A percentile compares a stretch with the other conserved stretches of the same genome.
phyloP scores from a whole-genome alignment of 306 rosid species.

The Quercus parvula region DNA sequence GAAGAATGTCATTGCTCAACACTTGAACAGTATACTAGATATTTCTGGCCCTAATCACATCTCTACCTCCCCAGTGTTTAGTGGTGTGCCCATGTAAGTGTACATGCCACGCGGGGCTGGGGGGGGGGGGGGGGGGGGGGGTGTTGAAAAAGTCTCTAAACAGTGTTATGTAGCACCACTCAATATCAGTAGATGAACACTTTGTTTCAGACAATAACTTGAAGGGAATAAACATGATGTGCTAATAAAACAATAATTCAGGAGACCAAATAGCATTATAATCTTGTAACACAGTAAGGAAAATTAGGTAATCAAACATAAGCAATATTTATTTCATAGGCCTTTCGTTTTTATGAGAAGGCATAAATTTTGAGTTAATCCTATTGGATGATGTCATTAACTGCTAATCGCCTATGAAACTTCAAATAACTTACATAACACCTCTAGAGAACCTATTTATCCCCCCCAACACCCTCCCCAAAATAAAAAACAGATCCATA shows the following conservation, averaged over 20 bases:
- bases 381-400: neutral
- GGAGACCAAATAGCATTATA: neutral
- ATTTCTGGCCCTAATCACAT: neutral
- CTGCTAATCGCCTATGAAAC: neutral
- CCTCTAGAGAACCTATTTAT: neutral
- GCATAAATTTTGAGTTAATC: neutral
- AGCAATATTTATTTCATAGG: neutral
- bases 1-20: conserved; percentile 17
- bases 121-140: too few relatives aligned
- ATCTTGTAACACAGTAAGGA: neutral
- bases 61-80: too few relatives aligned
- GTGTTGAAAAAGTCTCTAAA: too few relatives aligned
- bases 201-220: too few relatives aligned
- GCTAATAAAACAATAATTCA: neutral
- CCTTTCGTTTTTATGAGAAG: neutral
- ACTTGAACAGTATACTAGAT: neutral
- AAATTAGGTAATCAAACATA: neutral
- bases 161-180: too few relatives aligned
- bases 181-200: neutral
- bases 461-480: neutral
- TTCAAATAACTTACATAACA: neutral
- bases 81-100: too few relatives aligned
- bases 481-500: too few relatives aligned
- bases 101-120: rapidly evolving
- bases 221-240: neutral